A percentile compares a stretch with the other conserved stretches of the same genome.
Evolutionary conservation across 2,329 filamentous ascomycete species (phyloP).

Genomic region (Claviceps sp.): DNA sequence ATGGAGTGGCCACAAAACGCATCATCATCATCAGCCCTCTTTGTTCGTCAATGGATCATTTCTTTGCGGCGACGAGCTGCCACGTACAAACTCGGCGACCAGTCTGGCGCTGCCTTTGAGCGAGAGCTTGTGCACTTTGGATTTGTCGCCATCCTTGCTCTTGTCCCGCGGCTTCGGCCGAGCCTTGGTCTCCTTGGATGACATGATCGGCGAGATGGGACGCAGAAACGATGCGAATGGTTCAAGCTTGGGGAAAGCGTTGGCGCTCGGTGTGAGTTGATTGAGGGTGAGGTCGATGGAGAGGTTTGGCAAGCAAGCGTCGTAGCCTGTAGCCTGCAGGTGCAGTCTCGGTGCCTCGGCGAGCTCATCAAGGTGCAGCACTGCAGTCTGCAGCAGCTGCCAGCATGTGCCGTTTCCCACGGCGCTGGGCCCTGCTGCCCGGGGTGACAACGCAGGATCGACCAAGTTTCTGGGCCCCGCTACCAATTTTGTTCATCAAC

Average conservation of each 20-base stretch:
- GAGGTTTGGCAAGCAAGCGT: constrained; percentile 4
- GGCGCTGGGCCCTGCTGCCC: too few species aligned
- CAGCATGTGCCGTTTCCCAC: too few species aligned
- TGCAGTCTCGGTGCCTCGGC: background rate
- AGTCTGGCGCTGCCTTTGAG: constrained; percentile 75
- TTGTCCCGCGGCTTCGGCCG: constrained; percentile 3
- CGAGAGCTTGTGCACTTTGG: constrained; percentile 89
- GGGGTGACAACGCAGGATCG: too few species aligned
- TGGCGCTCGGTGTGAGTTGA: background rate
- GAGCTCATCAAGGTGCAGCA: too few species aligned
- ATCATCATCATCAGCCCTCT: constrained; percentile 1
- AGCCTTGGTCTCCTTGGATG: constrained; percentile 16
- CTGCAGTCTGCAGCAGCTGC: too few species aligned
- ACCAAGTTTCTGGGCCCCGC: too few species aligned
- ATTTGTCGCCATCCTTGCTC: constrained; percentile 48
- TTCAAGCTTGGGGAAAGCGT: background rate
- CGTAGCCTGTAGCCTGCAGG: background rate
- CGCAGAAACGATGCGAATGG: background rate
- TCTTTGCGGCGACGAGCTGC: background rate
- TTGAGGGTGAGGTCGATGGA: constrained; percentile 13
- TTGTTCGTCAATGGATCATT: background rate
- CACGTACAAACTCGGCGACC: constrained; percentile 75
- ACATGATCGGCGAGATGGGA: constrained; percentile 11
- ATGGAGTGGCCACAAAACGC: background rate
- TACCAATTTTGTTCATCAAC: too few species aligned